phyloP scores from a whole-genome alignment of 108 stramenopile genomes.

The Thalassiosira profunda region DNA sequence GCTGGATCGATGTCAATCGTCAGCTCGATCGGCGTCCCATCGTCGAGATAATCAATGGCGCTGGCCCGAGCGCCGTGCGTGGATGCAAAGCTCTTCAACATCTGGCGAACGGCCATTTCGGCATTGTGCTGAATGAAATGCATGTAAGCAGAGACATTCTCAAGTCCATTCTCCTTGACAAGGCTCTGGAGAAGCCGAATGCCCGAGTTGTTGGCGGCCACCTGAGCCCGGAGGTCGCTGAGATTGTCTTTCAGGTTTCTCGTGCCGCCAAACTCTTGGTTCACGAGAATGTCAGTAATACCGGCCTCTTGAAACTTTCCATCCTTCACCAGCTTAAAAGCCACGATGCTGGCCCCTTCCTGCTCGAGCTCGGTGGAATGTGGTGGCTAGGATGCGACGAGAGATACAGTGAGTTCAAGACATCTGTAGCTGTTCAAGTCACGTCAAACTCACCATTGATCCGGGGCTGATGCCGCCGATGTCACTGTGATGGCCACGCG shows the following conservation, averaged over 20 bases:
- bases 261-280: conserved; percentile 89
- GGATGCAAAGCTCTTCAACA: conserved; percentile 89
- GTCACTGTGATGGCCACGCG: conserved; percentile 97
- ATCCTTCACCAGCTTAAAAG: conserved; percentile 95
- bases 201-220: conserved; percentile 98
- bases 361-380: conserved; percentile 87
- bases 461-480: conserved; percentile 96
- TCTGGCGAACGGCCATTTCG: conserved; percentile 91
- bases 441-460: conserved; percentile 44
- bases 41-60: conserved; percentile 97
- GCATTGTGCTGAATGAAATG: conserved; percentile 96
- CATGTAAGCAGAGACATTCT: conserved; percentile 97
- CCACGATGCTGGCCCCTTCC: conserved; percentile 98
- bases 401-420: background rate
- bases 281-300: conserved; percentile 88
- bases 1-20: conserved; percentile 87
- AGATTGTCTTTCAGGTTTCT: conserved; percentile 96
- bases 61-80: conserved; percentile 61
- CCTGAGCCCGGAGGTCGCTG: conserved; percentile 97
- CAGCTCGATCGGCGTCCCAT: conserved; percentile 96
- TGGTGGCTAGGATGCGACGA: conserved; percentile 87
- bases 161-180: conserved; percentile 89
- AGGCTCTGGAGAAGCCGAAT: conserved; percentile 86
- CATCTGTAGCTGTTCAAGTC: background rate
- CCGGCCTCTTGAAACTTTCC: conserved; percentile 97